A percentile compares a stretch with the other conserved stretches of the same genome.
Evolutionary conservation across 1,139 yeast genomes (phyloP).

Genomic region (Yamadazyma diddensiae): DNA sequence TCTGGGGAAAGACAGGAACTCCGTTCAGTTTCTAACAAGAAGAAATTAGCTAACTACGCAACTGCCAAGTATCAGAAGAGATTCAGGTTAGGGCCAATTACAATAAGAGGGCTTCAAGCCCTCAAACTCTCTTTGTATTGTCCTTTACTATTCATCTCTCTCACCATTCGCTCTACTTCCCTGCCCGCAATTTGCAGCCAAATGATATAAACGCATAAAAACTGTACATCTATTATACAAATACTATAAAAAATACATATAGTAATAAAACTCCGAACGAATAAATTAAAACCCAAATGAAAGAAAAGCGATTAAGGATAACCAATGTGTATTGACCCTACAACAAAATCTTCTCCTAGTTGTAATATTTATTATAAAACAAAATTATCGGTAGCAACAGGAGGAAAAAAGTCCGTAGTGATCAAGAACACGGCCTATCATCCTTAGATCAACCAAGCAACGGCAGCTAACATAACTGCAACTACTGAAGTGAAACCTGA

Average conservation of each 20-base stretch:
- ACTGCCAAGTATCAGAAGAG: no score
- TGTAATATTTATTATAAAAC: not conserved
- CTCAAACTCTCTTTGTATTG: no score
- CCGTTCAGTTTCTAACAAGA: no score
- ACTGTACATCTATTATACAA: no score
- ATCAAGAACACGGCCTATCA: not conserved
- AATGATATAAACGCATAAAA: no score
- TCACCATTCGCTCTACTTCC: no score
- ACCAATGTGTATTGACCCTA: not conserved
- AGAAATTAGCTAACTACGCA: no score
- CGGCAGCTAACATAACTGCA: conserved; percentile 14
- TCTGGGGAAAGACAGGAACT: no score
- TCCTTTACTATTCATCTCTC: no score
- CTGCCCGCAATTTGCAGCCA: no score
- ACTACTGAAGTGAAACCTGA: conserved; percentile 21
- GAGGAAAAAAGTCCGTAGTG: not conserved
- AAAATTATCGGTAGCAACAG: not conserved
- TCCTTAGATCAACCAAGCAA: conserved; percentile 12
- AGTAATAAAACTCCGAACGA: not conserved
- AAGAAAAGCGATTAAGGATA: not conserved
- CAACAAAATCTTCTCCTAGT: not conserved
- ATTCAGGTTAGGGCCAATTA: no score
- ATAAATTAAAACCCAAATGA: conserved; percentile 1
- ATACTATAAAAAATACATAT: not conserved
- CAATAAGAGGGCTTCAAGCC: no score